Evolutionary conservation across 2,329 filamentous ascomycete genomes (phyloP), one percentile per base, ranked within the genome.

Genomic region (Stachybotrys chartarum): DNA sequence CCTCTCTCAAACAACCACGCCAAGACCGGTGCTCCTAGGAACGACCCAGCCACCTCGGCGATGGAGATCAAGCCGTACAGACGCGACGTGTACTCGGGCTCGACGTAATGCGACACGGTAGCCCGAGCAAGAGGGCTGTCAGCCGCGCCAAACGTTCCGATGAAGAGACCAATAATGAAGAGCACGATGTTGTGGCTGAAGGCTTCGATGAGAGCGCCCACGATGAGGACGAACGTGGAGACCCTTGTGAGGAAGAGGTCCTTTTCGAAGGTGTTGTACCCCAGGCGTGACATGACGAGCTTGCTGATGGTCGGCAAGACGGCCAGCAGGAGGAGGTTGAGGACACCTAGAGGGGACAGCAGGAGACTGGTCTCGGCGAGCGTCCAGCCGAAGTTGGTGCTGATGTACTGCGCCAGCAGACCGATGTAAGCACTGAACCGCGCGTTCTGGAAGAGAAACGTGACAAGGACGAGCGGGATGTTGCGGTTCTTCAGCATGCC

Each of bases 301-400:
- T 59, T 58, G 0, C 71, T 71, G 3, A 75, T 39, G 45, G 62
- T 65, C 2, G 75, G 74, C 11, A 77, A 59, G 1, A 62, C 57
- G 5, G 60, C 66, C 17, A 78, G 67, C 35, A 75, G 60, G 42
- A 66, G 53, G 39, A 77, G 64, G 48, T 71, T 70, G 32, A 75
- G 64, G 4, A 77, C 51, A 18, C 74, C 73, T 4, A 74, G 57
- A 0, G 74, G 71, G 1, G 74, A 74, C 7, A 76, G 64, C 32
- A 77, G 64, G 54, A 75, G 67, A 55, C 70, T 74, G 0, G 69
- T 71, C 54, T 75, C 66, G 17, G 70, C 73, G 31, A 78, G 66
- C 18, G 62, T 69, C 74, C 74, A 77, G 51, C 67, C 67, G 50
- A 76, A 77, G 55, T 75, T 64, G 55, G 74, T 76, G 68, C 72